These are phyloP conservation scores for Calonectria hongkongensis DNA, from an alignment of 2,329 filamentous ascomycete species.

Conservation along the genomic window DNA sequence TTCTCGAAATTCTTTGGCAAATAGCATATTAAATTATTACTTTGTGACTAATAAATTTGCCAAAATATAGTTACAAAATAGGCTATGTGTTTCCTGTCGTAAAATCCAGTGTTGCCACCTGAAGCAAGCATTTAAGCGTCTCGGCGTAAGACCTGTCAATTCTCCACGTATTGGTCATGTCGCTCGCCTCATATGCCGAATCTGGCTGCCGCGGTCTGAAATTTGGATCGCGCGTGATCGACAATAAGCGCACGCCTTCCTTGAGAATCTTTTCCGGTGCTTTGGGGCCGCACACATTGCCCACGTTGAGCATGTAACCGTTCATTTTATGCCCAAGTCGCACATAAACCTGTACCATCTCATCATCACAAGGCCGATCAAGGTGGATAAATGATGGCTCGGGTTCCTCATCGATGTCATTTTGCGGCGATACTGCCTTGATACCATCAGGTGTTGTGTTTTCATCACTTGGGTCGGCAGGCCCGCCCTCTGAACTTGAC, in stretches of 20 bases:
- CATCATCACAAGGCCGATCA: constrained; percentile 47
- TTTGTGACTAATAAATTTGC: too few relatives aligned
- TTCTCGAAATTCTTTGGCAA: too few relatives aligned
- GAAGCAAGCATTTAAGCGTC: neutral
- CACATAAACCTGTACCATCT: constrained; percentile 47
- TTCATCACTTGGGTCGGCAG: neutral
- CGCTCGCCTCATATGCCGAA: neutral
- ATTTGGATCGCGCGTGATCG: neutral
- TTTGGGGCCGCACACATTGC: constrained; percentile 39
- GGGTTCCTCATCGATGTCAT: constrained; percentile 32
- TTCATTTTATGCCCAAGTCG: constrained; percentile 45
- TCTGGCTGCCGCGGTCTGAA: neutral
- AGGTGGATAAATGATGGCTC: constrained; percentile 44
- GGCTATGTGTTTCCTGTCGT: too few relatives aligned
- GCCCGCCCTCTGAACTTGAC: neutral
- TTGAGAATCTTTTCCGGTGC: constrained; percentile 43
- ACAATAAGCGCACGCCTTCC: constrained; percentile 43
- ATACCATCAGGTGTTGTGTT: neutral
- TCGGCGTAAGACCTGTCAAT: constrained; percentile 17
- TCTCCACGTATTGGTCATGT: neutral
- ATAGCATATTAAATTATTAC: too few relatives aligned
- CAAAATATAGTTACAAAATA: too few relatives aligned
- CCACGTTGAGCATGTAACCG: constrained; percentile 40
- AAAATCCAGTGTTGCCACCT: neutral
- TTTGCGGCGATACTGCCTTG: neutral